A percentile compares a stretch with the other conserved stretches of the same genome.
These are phyloP conservation scores for Auriculariales sp. DNA, from an alignment of 768 basidiomycete species.

Conservation along the genomic window DNA sequence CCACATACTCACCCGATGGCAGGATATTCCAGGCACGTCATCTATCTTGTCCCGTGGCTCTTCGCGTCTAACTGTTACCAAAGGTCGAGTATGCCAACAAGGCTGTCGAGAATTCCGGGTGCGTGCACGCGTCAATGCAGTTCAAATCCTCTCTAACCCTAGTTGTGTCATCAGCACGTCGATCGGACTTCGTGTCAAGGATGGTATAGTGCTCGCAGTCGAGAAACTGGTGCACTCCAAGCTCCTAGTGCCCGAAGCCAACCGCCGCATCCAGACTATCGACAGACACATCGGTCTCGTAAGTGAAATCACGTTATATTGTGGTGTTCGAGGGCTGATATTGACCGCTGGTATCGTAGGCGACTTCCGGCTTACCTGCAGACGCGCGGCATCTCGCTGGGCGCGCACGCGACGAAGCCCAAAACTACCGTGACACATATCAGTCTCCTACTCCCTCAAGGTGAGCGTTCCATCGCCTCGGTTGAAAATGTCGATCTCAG, in stretches of 20 bases:
- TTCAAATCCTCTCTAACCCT: slow-evolving; percentile 1
- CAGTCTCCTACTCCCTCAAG: slow-evolving; percentile 67
- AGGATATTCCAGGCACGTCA: slow-evolving; percentile 84
- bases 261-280: slow-evolving; percentile 84
- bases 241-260: slow-evolving; percentile 82
- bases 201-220: slow-evolving; percentile 90
- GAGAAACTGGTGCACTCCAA: slow-evolving; percentile 96
- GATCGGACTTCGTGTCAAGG: slow-evolving; percentile 90
- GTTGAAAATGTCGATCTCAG: slow-evolving; percentile 7
- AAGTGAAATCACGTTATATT: slow-evolving; percentile 16
- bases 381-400: slow-evolving; percentile 83
- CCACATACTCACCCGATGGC: slow-evolving; percentile 92
- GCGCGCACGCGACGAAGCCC: slow-evolving; percentile 72
- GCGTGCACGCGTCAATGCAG: slow-evolving; percentile 12
- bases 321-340: too few relatives aligned
- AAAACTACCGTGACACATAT: slow-evolving; percentile 57
- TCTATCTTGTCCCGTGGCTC: too few relatives aligned
- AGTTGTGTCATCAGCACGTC: slow-evolving; percentile 52
- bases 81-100: slow-evolving; percentile 98
- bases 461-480: slow-evolving; percentile 23
- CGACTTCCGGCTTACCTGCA: slow-evolving; percentile 84
- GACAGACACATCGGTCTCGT: slow-evolving; percentile 93
- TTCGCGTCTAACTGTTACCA: slow-evolving; percentile 6
- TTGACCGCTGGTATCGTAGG: slow-evolving; percentile 28
- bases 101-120: slow-evolving; percentile 98